Percentiles rank a stretch among this genome's conserved stretches.
Evolutionary conservation across 2,329 filamentous ascomycete genomes (phyloP).

Genomic region (Eurotiales sp.): DNA sequence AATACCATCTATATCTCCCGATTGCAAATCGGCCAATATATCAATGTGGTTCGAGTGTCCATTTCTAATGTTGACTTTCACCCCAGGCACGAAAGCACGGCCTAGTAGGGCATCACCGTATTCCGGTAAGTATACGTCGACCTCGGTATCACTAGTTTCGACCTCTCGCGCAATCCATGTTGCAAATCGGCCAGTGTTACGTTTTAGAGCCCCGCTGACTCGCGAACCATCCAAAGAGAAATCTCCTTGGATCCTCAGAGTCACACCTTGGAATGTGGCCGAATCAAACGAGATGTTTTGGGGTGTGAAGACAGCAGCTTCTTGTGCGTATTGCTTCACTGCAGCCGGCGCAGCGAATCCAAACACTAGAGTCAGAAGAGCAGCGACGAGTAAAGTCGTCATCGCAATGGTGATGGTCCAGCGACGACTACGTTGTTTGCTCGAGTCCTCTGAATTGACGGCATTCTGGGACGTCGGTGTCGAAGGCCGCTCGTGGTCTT

Average conservation of each 20-base stretch:
- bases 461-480: slow-evolving; percentile 21
- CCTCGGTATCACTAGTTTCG: slow-evolving; percentile 67
- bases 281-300: slow-evolving; percentile 81
- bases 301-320: slow-evolving; percentile 77
- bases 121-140: slow-evolving; percentile 77
- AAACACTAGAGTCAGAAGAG: slow-evolving; percentile 67
- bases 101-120: slow-evolving; percentile 76
- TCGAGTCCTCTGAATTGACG: slow-evolving; percentile 12
- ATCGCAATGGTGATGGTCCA: slow-evolving; percentile 81
- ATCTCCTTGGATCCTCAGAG: slow-evolving; percentile 74
- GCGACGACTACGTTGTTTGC: slow-evolving; percentile 40
- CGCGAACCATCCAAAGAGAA: slow-evolving; percentile 75
- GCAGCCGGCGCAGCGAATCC: slow-evolving; percentile 78
- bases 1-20: slow-evolving; percentile 73
- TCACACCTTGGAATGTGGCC: slow-evolving; percentile 73
- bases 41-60: slow-evolving; percentile 74
- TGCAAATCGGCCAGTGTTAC: slow-evolving; percentile 70
- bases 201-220: slow-evolving; percentile 66
- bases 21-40: slow-evolving; percentile 70
- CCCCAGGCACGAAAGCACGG: slow-evolving; percentile 68
- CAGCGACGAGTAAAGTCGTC: slow-evolving; percentile 57
- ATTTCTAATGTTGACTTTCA: slow-evolving; percentile 73
- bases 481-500: slow-evolving; percentile 20
- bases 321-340: slow-evolving; percentile 80
- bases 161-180: slow-evolving; percentile 78